phyloP scores from a whole-genome alignment of 2,329 filamentous ascomycete genomes.

The Botryosphaeria agaves region DNA sequence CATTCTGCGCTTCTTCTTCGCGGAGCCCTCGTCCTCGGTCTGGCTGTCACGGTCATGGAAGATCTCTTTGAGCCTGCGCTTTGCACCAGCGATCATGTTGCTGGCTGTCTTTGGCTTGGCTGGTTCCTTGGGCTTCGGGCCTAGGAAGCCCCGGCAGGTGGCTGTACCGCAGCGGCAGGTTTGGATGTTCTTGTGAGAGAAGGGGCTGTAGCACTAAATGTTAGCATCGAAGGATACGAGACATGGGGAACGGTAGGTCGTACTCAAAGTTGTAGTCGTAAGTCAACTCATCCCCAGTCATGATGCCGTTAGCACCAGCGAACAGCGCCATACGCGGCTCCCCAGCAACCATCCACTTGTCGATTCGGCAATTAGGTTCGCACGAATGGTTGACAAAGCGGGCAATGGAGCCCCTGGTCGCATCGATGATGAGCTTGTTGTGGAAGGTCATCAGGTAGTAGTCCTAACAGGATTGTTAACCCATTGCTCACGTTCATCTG shows the following conservation, averaged over 20 bases:
- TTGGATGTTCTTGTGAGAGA: conserved; percentile 45
- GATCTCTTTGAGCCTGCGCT: conserved; percentile 4
- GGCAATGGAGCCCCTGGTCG: conserved; percentile 86
- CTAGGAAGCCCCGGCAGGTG: conserved; percentile 44
- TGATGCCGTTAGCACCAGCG: conserved; percentile 73
- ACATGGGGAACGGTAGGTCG: conserved; percentile 20
- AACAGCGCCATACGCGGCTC: conserved; percentile 95
- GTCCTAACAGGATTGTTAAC: conserved; percentile 49
- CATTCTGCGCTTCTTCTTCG: background rate
- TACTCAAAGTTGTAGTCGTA: conserved; percentile 75
- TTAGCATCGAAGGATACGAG: background rate
- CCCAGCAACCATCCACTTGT: conserved; percentile 89
- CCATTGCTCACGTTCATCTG: too few relatives aligned
- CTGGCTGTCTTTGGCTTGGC: conserved; percentile 13
- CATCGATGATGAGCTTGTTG: conserved; percentile 96
- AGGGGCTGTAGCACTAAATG: conserved; percentile 24
- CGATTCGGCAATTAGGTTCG: conserved; percentile 91
- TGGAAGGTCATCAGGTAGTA: conserved; percentile 99
- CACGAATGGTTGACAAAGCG: conserved; percentile 98
- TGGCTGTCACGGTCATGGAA: conserved; percentile 1
- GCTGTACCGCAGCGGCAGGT: conserved; percentile 43
- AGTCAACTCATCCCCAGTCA: conserved; percentile 88
- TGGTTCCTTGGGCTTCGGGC: conserved; percentile 35
- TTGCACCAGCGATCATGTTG: conserved; percentile 1
- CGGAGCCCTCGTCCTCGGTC: background rate